phyloP scores from a whole-genome alignment of 495 filamentous ascomycete genomes.

The Podospora comata region DNA sequence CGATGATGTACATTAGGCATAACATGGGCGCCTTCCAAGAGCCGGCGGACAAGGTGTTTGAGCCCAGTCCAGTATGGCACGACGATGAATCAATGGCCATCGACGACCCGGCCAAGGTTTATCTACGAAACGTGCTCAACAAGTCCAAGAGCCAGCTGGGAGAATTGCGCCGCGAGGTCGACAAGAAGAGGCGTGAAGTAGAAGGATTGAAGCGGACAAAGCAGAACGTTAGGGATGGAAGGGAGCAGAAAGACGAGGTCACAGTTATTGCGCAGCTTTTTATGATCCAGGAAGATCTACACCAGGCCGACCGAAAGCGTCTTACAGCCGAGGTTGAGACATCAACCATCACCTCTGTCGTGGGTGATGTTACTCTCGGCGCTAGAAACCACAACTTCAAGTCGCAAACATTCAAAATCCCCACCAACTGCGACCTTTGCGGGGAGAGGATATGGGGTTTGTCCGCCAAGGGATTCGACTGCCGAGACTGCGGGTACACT shows the following conservation, averaged over 20 bases:
- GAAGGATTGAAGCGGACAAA: conserved; percentile 68
- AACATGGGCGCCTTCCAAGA: conserved; percentile 80
- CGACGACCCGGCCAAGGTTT: conserved; percentile 83
- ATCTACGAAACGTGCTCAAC: conserved; percentile 82
- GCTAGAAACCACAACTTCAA: conserved; percentile 96
- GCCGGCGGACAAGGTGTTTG: conserved; percentile 78
- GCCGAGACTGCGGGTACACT: conserved; percentile 92
- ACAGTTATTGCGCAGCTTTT: conserved; percentile 74
- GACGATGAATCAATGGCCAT: conserved; percentile 80
- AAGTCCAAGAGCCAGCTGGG: conserved; percentile 83
- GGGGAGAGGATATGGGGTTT: conserved; percentile 96
- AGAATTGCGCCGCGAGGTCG: conserved; percentile 74
- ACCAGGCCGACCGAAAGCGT: conserved; percentile 81
- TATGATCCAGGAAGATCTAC: conserved; percentile 73
- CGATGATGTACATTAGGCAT: conserved; percentile 94
- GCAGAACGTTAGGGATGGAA: conserved; percentile 72
- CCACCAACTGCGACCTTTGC: conserved; percentile 95
- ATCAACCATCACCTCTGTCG: conserved; percentile 75
- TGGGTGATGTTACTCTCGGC: conserved; percentile 87
- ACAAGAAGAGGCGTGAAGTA: conserved; percentile 79
- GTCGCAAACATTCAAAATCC: conserved; percentile 95
- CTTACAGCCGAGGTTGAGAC: conserved; percentile 90
- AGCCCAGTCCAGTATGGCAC: conserved; percentile 96
- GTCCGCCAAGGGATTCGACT: conserved; percentile 92
- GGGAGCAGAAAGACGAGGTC: conserved; percentile 80